Evolutionary conservation across 2,329 filamentous ascomycete genomes (phyloP).

Genomic region (Pseudofabraea citricarpa): DNA sequence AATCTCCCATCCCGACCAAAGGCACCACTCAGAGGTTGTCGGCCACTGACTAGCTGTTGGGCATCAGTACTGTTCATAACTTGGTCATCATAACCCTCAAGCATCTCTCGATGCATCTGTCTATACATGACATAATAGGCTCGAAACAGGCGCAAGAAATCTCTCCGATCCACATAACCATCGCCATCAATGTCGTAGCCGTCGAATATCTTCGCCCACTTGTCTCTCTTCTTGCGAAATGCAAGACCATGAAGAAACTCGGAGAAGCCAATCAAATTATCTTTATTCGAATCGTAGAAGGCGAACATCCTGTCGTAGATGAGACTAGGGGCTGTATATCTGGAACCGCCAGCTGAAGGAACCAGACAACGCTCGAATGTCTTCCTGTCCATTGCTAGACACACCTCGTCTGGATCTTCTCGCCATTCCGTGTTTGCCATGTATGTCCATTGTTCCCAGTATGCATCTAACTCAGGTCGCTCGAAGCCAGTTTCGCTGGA

Average conservation of each 20-base stretch:
- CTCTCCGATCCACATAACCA: slow-evolving; percentile 77
- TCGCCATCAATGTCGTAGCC: slow-evolving; percentile 90
- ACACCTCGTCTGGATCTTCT: slow-evolving; percentile 72
- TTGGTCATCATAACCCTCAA: slow-evolving; percentile 74
- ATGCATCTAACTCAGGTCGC: slow-evolving; percentile 80
- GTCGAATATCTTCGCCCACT: slow-evolving; percentile 71
- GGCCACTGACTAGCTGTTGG: slow-evolving; percentile 68
- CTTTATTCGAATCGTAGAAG: slow-evolving; percentile 89
- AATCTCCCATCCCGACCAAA: slow-evolving; percentile 71
- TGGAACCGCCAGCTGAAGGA: slow-evolving; percentile 68
- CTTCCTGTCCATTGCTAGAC: slow-evolving; percentile 82
- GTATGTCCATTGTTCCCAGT: slow-evolving; percentile 96
- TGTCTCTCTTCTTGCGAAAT: slow-evolving; percentile 62
- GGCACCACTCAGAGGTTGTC: slow-evolving; percentile 69
- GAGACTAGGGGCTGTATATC: slow-evolving; percentile 75
- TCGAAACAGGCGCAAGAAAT: slow-evolving; percentile 87
- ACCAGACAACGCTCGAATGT: slow-evolving; percentile 91
- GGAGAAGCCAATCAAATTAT: slow-evolving; percentile 85
- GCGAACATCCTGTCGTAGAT: slow-evolving; percentile 96
- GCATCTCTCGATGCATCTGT: slow-evolving; percentile 80
- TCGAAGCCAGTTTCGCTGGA: slow-evolving; percentile 74
- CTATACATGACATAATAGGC: slow-evolving; percentile 90
- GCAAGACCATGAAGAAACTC: slow-evolving; percentile 86
- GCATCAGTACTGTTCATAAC: slow-evolving; percentile 70
- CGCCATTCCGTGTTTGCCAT: slow-evolving; percentile 83